Percentiles rank a stretch among this genome's conserved stretches.
Conservation (phyloP, 345 rosid genomes). For the Bruguiera gymnorhiza region DNA sequence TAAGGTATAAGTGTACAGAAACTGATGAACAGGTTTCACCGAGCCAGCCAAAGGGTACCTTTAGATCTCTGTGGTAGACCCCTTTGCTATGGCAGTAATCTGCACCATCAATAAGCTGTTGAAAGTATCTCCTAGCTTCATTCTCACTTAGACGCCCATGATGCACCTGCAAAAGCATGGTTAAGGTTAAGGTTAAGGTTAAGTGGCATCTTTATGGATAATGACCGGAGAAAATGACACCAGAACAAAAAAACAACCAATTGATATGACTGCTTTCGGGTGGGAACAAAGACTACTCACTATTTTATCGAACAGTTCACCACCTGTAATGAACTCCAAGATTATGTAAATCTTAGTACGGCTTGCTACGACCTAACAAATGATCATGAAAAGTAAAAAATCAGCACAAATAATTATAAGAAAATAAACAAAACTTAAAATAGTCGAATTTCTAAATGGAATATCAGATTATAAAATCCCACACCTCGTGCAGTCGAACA, state of each 20-base stretch:
- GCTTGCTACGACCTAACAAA: constrained; percentile 74
- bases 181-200: background rate
- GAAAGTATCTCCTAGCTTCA: constrained; percentile 82
- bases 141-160: constrained; percentile 85
- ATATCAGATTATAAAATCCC: constrained; percentile 1
- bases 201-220: constrained; percentile 5
- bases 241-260: background rate
- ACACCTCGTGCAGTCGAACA: constrained; percentile 87
- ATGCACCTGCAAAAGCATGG: constrained; percentile 51
- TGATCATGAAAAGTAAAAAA: constrained; percentile 8
- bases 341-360: constrained; percentile 91
- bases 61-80: constrained; percentile 91
- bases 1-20: constrained; percentile 19
- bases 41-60: constrained; percentile 41
- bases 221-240: background rate
- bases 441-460: background rate
- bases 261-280: background rate
- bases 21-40: background rate
- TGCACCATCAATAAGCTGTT: constrained; percentile 97
- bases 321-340: constrained; percentile 93
- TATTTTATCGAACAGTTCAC: constrained; percentile 94
- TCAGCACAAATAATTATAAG: constrained; percentile 4
- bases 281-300: constrained; percentile 47
- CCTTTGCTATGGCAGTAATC: constrained; percentile 92
- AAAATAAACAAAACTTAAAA: background rate